A percentile compares a stretch with the other conserved stretches of the same genome.
These are phyloP conservation scores for Lipomyces starkeyi DNA, from an alignment of 805 yeast genomes.

Conservation along the genomic window DNA sequence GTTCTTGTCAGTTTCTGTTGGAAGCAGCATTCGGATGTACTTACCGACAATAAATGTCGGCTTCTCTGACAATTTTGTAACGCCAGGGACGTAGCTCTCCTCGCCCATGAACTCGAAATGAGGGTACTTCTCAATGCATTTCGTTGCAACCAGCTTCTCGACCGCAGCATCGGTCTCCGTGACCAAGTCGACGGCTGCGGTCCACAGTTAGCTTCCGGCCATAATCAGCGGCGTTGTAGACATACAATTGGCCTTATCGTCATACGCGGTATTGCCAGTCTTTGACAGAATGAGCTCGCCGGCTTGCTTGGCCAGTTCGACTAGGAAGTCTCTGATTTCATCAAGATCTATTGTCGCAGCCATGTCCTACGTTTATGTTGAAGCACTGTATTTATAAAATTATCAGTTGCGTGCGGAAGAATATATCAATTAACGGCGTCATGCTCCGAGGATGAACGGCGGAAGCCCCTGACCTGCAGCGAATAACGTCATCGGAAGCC, in stretches of 20 bases:
- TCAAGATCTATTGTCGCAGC: constrained; percentile 40
- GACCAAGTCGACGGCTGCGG: constrained; percentile 60
- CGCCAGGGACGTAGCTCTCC: constrained; percentile 60
- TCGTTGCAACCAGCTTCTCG: constrained; percentile 51
- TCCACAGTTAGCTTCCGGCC: neutral
- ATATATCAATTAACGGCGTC: too few relatives aligned
- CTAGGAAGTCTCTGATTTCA: constrained; percentile 49
- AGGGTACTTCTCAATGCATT: constrained; percentile 52
- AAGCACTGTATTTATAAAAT: neutral
- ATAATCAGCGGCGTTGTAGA: neutral
- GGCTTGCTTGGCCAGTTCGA: constrained; percentile 52
- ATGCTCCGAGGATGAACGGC: neutral
- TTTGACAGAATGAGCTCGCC: constrained; percentile 57
- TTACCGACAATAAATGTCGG: constrained; percentile 73
- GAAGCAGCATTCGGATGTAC: neutral
- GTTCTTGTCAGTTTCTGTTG: neutral
- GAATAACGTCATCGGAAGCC: neutral
- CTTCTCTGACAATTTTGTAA: constrained; percentile 53
- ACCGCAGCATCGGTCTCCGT: constrained; percentile 65
- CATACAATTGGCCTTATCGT: constrained; percentile 58
- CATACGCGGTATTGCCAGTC: constrained; percentile 56
- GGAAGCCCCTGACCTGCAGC: neutral
- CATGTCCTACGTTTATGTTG: neutral
- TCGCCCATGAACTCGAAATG: constrained; percentile 64
- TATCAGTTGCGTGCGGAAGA: neutral